Percentiles rank a stretch among this genome's conserved stretches.
Evolutionary conservation across 225 moss, liverwort and hornwort species (phyloP).

Genomic region (Straminergon stramineum): DNA sequence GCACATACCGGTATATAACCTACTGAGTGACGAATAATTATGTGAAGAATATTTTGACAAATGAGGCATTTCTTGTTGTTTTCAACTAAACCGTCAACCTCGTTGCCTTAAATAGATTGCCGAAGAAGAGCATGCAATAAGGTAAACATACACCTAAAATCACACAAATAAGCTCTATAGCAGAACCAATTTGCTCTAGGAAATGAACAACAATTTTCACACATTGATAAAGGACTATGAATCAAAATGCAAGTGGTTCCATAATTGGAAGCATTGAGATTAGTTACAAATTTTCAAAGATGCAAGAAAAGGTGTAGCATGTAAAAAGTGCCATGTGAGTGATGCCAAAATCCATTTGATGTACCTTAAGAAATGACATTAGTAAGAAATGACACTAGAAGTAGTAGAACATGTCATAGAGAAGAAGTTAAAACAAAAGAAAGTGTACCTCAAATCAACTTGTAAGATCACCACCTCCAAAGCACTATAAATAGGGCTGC

Average conservation of each 20-base stretch:
- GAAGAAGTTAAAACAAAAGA: too few relatives aligned
- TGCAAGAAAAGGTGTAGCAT: neutral
- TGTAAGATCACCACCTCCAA: too few relatives aligned
- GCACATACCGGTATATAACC: too few relatives aligned
- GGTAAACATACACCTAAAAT: neutral
- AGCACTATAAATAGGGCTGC: too few relatives aligned
- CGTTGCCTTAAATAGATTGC: neutral
- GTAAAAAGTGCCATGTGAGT: too few relatives aligned
- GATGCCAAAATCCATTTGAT: neutral
- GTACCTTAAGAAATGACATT: neutral
- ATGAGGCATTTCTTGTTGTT: neutral
- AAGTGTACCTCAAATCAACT: too few relatives aligned
- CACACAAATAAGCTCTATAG: accelerated
- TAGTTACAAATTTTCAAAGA: neutral
- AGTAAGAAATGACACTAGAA: too few relatives aligned
- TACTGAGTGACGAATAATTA: neutral
- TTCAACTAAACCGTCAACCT: neutral
- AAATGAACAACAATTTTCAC: too few relatives aligned
- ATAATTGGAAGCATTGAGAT: neutral
- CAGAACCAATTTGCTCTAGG: neutral
- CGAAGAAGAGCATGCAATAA: neutral
- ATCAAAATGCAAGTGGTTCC: neutral
- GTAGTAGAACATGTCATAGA: too few relatives aligned
- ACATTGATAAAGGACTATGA: neutral
- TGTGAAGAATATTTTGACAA: neutral